Conservation (phyloP, 2,329 filamentous ascomycete species). For the Fusarium equiseti region DNA sequence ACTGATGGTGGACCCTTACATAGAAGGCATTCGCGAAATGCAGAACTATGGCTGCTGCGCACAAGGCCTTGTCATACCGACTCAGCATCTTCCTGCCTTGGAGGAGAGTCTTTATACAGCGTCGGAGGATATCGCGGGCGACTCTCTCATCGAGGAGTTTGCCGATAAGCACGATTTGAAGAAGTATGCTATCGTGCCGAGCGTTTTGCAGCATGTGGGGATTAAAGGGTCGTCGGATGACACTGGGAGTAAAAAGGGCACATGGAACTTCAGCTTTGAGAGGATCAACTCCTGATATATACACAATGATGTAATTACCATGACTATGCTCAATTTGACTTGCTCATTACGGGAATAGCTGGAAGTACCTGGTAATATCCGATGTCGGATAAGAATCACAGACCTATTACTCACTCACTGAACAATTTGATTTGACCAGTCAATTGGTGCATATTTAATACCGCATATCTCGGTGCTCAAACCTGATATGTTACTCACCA, state of each 20-base stretch:
- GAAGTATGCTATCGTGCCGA: constrained; percentile 52
- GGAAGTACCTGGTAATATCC: background rate
- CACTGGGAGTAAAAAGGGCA: constrained; percentile 41
- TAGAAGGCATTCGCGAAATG: constrained; percentile 50
- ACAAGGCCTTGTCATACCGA: constrained; percentile 51
- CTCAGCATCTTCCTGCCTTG: constrained; percentile 42
- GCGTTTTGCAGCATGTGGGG: constrained; percentile 52
- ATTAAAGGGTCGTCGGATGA: constrained; percentile 45
- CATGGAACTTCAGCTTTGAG: constrained; percentile 52
- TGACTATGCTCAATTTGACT: background rate
- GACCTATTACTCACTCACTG: background rate
- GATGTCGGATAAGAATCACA: background rate
- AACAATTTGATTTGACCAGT: background rate
- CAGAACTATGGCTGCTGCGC: constrained; percentile 53
- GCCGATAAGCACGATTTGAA: constrained; percentile 42
- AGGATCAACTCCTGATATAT: background rate
- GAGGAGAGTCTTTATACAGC: constrained; percentile 32
- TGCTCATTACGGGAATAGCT: background rate
- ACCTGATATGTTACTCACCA: background rate
- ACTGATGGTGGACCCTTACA: constrained; percentile 42
- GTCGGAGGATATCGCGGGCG: constrained; percentile 44
- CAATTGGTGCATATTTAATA: background rate
- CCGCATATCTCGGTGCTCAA: background rate
- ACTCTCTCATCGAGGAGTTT: constrained; percentile 50
- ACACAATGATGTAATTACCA: background rate